Base-by-base conservation (phyloP, 2,329 filamentous ascomycete species). In the Claviceps pazoutovae region DNA sequence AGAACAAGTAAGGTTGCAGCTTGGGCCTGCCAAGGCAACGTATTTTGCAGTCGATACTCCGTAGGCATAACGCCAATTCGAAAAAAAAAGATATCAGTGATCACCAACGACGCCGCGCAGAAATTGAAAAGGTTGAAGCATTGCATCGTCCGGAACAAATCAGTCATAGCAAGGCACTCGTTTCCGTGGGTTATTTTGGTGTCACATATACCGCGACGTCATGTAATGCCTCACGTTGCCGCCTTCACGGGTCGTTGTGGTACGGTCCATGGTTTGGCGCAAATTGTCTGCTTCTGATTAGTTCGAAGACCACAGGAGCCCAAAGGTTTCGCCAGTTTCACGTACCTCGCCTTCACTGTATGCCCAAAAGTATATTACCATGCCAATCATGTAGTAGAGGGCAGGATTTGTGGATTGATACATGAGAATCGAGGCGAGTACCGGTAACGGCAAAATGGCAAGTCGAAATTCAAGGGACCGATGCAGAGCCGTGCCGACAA, bases 271-370 rank as follows among this genome's bases (percentile, higher is more conserved):
- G 83, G 83, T 60, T 80, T 78, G 46, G 78, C 72, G 64, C 83
- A 86, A 51, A 86, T 78, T 53, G 83, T 76, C 82, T 85, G 52
- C 16, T 11, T n/a, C 1, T 53, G 45, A 50, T 51, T 44, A 51
- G 52, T 17, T 19, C 39, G 14, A n/a, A 41, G 38, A 41, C 16
- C 16, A 41, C n/a, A 9, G 5, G n/a, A 21, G 19, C 2, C 11
- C 3, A 42, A 42, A 42, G 5, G 13, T n/a, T 19, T 13, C 19
- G 14, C 8, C 13, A 21, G n/a, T 1, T 7, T 26, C 58, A 43
- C 84, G 64, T 70, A 95, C 90, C 83, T 98, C 93, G 69, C 93
- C 93, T 69, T 98, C 91, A 62, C 85, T 93, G 62, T 94, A 97
- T 1, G 88, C 93, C 90, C 90, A 96, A 62, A 97, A 95, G 68